phyloP scores from a whole-genome alignment of 768 basidiomycete species.

The Clitopilus passeckerianus region DNA sequence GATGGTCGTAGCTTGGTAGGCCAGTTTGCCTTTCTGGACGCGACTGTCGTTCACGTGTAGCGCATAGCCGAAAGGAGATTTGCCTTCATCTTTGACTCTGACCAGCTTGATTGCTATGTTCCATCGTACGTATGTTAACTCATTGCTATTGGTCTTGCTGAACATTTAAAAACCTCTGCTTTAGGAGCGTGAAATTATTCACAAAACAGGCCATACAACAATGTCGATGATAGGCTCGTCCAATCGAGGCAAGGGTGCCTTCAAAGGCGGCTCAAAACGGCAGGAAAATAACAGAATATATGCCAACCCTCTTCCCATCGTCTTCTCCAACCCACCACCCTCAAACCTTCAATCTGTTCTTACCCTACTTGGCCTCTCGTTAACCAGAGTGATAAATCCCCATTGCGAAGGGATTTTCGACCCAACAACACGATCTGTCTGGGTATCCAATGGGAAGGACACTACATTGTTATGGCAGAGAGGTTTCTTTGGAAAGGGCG shows the following conservation, averaged over 20 bases:
- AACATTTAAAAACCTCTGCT: not conserved
- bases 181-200: not conserved
- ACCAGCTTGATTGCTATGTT: not conserved
- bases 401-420: slow-evolving; percentile 79
- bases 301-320: slow-evolving; percentile 64
- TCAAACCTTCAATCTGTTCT: slow-evolving; percentile 41
- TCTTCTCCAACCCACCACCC: slow-evolving; percentile 35
- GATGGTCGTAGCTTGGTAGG: not conserved
- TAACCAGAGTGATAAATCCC: slow-evolving; percentile 61
- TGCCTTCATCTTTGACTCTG: not conserved
- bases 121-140: not conserved
- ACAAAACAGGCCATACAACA: too few species aligned
- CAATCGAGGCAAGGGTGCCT: slow-evolving; percentile 18
- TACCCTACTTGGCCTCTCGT: slow-evolving; percentile 52
- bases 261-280: slow-evolving; percentile 50
- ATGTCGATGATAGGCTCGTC: slow-evolving; percentile 24
- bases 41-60: not conserved
- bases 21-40: not conserved
- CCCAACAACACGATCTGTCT: slow-evolving; percentile 76
- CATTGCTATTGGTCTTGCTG: not conserved
- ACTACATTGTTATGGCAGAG: slow-evolving; percentile 74
- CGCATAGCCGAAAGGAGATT: not conserved
- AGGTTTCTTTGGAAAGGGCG: slow-evolving; percentile 98
- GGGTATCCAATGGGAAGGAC: slow-evolving; percentile 66
- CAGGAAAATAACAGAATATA: slow-evolving; percentile 68